Evolutionary conservation across 148 eudicot genomes (phyloP).

Genomic region (Heliamphora exappendiculata): DNA sequence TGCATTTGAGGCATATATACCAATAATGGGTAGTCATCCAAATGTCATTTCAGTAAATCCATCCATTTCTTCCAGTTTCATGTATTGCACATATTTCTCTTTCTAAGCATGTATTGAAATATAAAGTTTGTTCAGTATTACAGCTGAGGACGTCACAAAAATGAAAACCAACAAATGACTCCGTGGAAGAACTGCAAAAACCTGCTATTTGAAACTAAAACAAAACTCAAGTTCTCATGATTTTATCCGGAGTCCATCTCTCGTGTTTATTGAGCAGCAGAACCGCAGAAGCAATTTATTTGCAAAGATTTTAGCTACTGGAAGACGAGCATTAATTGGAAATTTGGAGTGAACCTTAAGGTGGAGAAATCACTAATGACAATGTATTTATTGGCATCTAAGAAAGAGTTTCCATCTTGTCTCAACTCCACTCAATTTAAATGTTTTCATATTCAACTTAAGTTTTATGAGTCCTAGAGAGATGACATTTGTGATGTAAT

Average conservation of each 20-base stretch:
- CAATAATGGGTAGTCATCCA: not conserved
- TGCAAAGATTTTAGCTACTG: not conserved
- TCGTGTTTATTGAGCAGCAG: too few relatives aligned
- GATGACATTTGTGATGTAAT: not conserved
- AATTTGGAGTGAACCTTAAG: not conserved
- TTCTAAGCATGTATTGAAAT: not conserved
- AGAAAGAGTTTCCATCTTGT: not conserved
- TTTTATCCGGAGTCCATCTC: too few relatives aligned
- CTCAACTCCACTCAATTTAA: not conserved
- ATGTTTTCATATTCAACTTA: not conserved
- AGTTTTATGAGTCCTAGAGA: not conserved
- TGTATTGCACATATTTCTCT: not conserved
- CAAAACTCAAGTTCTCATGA: too few relatives aligned
- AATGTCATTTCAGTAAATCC: not conserved
- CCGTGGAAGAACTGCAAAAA: too few relatives aligned
- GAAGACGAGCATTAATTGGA: not conserved
- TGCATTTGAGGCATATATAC: slow-evolving; percentile 1
- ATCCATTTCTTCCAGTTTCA: not conserved
- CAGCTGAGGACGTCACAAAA: too few relatives aligned
- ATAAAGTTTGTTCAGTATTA: not conserved
- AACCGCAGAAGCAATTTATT: not conserved
- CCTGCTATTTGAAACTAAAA: too few relatives aligned
- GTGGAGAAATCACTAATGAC: not conserved
- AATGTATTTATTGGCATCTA: not conserved
- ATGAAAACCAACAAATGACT: too few relatives aligned